A percentile compares a stretch with the other conserved stretches of the same genome.
Conservation (phyloP, 495 filamentous ascomycete genomes). For the Talaromyces liani region DNA sequence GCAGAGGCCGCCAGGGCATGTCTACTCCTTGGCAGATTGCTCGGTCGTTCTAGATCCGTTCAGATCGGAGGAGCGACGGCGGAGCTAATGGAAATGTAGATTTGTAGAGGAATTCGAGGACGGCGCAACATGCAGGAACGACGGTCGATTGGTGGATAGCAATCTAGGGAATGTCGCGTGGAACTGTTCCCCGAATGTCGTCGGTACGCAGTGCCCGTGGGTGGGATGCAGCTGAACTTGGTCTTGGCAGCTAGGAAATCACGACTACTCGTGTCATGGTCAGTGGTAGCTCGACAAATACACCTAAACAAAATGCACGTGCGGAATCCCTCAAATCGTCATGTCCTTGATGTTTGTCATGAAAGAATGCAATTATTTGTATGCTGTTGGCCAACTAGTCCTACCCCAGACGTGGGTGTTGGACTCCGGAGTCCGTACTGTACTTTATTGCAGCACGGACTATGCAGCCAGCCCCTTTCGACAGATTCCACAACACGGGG, state of each 20-base stretch:
- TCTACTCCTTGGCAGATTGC: slow-evolving; percentile 16
- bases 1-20: slow-evolving; percentile 96
- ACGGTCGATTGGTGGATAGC: slow-evolving; percentile 4
- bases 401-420: not conserved
- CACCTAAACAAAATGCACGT: not conserved
- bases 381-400: not conserved
- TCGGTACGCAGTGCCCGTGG: not conserved
- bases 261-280: not conserved
- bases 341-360: not conserved
- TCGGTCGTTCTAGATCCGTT: not conserved
- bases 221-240: not conserved
- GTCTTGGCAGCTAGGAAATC: not conserved
- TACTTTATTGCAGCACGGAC: not conserved
- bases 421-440: not conserved
- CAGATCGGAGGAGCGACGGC: not conserved
- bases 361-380: not conserved
- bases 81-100: not conserved
- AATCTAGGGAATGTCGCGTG: slow-evolving; percentile 6
- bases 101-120: not conserved
- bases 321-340: not conserved
- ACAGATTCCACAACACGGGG: not conserved
- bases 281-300: not conserved
- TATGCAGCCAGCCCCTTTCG: not conserved
- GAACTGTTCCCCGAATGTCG: not conserved
- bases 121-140: slow-evolving; percentile 5